These are phyloP conservation scores for Phoenix dactylifera DNA, from an alignment of 176 grass and related monocot genomes.

Conservation along the genomic window DNA sequence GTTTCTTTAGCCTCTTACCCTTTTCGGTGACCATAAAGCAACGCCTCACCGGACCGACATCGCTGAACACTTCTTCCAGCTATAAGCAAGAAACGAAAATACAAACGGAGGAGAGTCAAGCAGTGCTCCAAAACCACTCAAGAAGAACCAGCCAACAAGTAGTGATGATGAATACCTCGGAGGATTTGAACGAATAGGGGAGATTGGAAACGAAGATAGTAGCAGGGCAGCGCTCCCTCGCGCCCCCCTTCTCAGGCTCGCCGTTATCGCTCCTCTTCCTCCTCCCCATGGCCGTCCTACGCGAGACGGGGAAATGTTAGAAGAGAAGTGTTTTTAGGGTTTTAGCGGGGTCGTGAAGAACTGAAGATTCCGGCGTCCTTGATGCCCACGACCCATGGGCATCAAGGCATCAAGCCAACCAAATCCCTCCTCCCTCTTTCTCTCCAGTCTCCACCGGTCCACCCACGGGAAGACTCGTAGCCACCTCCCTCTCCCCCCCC, in stretches of 20 bases:
- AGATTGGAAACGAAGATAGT: conserved; percentile 86
- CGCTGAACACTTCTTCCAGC: conserved; percentile 78
- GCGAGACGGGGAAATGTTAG: too few species aligned
- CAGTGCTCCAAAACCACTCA: too few species aligned
- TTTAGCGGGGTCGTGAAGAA: too few species aligned
- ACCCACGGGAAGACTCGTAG: too few species aligned
- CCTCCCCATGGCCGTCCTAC: conserved; percentile 47
- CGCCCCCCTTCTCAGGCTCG: not conserved
- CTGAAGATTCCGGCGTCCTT: too few species aligned
- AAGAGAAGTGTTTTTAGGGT: too few species aligned
- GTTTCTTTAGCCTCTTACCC: conserved; percentile 20
- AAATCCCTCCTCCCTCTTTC: too few species aligned
- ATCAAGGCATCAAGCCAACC: too few species aligned
- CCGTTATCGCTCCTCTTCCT: conserved; percentile 44
- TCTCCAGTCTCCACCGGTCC: too few species aligned
- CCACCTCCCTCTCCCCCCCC: too few species aligned
- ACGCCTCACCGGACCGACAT: conserved; percentile 88
- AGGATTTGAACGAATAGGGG: conserved; percentile 76
- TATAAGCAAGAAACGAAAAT: conserved; percentile 12
- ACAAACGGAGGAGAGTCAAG: not conserved
- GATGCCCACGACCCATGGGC: too few species aligned
- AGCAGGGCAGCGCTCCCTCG: conserved; percentile 46
- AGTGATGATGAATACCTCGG: conserved; percentile 28
- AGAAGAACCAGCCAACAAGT: not conserved
- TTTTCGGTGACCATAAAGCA: conserved; percentile 80